Evolutionary conservation across 2,329 filamentous ascomycete species (phyloP), one percentile per base, ranked within the genome.

Genomic region (Fusarium sp.): DNA sequence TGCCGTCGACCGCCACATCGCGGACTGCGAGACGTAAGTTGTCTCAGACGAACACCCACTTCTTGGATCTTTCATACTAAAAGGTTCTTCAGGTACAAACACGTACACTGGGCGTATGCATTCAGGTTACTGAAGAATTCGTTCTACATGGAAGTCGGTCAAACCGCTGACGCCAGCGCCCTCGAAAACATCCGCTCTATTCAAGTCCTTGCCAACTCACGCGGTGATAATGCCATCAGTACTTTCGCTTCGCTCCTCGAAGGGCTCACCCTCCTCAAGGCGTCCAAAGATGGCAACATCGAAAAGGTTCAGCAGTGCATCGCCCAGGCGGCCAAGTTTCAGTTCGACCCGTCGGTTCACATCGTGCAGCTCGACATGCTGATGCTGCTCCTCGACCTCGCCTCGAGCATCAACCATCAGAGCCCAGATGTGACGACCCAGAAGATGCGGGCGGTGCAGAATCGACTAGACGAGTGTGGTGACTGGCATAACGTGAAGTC

Each of bases 71-170:
- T 40, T 29, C 2, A 1, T 24, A 50, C 76, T 78, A 13, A 80
- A 31, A 1, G 27, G 14, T 5, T 11, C 16, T n/a, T 14, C 69
- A 90, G 86, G 38, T 91, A 90, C 77, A 90, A 91, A 78, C 91
- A 93, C 75, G 85, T 88, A 10, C 88, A 91, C 59, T 96, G 93
- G 93, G 87, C 92, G 18, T 96, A 95, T 79, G 92, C 92, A 0
- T 93, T 95, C 76, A 90, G 93, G 9, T 90, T 96, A 54, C 83
- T 95, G 16, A 93, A 93, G 73, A 90, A 92, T 0, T 90, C 92
- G 0, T 88, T 95, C 54, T 89, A 92, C 68, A 83, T 94, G 59
- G 89, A 93, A 74, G 86, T 87, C 56, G 86, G 88, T 6, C 89
- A 85, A 50, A 86, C 88, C 11, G 87, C 89, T 14, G 93, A 95